Evolutionary conservation across 352 stramenopile species (phyloP), one percentile per base, ranked within the genome.

Genomic region (Globisporangium cylindrosporum): DNA sequence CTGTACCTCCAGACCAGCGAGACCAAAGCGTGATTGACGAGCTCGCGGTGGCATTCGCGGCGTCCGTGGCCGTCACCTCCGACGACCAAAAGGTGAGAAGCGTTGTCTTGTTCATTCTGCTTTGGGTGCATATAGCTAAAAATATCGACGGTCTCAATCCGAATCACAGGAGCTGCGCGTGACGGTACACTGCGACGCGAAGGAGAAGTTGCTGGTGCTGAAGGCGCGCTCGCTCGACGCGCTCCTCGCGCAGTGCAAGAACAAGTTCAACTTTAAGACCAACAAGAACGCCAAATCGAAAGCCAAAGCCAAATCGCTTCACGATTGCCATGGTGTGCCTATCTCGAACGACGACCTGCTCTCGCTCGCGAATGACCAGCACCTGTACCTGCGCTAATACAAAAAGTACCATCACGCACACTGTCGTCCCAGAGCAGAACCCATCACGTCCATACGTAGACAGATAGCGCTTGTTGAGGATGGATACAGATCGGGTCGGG

Each of bases 201-300:
- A 75, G 51, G 69, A 81, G 46, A 83, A 83, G 70, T 62, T 81
- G 18, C 24, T 83, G 27, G 56, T 83, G 27, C 62, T 83, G 7
- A 77, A 79, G 62, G 62, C 62, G n/a, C 72, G 72, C n/a, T 73
- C 71, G 20, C 56, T 73, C 14, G 69, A 77, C 38, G 27, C 71
- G 32, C 65, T 83, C 4, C 49, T 79, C 48, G 34, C 70, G 60
- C 62, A 71, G 48, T 80, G 73, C 69, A 78, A 78, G 56, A 72
- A 79, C 65, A 81, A 81, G 46, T 81, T 83, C 65, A 71, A 58
- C 22, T 67, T 74, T 34, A 78, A 79, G 65, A 76, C 70, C 46
- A 69, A 38, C n/a, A 56, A 71, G 20, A 62, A 63, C 58, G n/a
- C 25, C 25, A 67, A 67, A n/a, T 61, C 32, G 2, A 49, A 46